Percentiles rank a stretch among this genome's conserved stretches.
Conservation (phyloP, 2,329 filamentous ascomycete species). For the Onygenales sp. region DNA sequence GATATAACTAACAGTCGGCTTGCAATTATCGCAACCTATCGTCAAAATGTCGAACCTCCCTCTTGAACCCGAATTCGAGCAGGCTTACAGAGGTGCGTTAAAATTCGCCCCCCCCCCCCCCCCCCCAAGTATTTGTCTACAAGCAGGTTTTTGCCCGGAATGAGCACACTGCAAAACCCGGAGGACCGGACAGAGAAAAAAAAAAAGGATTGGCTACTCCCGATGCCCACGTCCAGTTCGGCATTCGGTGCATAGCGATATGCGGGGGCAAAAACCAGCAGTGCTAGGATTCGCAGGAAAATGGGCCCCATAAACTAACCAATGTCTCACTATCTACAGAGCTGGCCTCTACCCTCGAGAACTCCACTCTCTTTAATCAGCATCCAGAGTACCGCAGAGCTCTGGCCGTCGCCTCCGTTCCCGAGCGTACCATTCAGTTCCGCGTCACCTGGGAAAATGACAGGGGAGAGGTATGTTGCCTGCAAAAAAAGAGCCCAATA, state of each 20-base stretch:
- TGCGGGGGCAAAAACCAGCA: not conserved
- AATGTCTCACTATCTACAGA: slow-evolving; percentile 45
- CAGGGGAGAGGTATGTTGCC: slow-evolving; percentile 48
- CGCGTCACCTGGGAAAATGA: slow-evolving; percentile 96
- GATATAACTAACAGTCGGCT: not conserved
- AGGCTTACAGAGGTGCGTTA: slow-evolving; percentile 82
- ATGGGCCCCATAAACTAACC: not conserved
- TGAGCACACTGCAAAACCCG: slow-evolving; percentile 2
- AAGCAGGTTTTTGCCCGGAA: not conserved
- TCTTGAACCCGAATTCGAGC: slow-evolving; percentile 92
- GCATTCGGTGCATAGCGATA: not conserved
- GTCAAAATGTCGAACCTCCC: slow-evolving; percentile 70
- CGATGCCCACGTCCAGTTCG: too few species aligned
- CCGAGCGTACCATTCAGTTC: slow-evolving; percentile 95
- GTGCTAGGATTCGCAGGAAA: slow-evolving; percentile 9
- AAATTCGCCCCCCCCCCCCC: slow-evolving; percentile 3
- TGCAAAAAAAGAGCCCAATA: slow-evolving; percentile 2
- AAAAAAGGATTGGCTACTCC: not conserved
- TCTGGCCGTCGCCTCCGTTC: slow-evolving; percentile 76
- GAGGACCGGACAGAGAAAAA: slow-evolving; percentile 12
- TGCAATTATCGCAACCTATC: too few species aligned
- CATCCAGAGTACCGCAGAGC: slow-evolving; percentile 91
- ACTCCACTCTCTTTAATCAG: slow-evolving; percentile 85
- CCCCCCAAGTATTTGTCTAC: slow-evolving; percentile 2
- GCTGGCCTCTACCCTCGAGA: slow-evolving; percentile 88